phyloP scores from a whole-genome alignment of 2,329 filamentous ascomycete genomes.

The Gaeumannomyces sp. region DNA sequence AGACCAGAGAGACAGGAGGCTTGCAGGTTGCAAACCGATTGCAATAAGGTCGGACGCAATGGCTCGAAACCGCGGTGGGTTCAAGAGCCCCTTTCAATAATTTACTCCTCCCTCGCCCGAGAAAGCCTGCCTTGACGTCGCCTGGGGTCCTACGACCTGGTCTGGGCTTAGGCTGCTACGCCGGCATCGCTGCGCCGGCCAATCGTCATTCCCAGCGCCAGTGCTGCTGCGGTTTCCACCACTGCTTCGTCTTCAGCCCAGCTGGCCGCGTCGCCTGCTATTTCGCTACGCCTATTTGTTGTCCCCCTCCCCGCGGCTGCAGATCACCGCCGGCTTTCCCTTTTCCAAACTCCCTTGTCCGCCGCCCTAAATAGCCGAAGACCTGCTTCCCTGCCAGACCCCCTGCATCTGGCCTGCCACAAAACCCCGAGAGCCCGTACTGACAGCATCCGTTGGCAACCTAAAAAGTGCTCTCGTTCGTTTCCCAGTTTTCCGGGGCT shows the following conservation, averaged over 20 bases:
- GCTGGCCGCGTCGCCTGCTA: neutral
- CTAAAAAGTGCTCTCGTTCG: conserved; percentile 72
- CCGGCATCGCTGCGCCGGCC: neutral
- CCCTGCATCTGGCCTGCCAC: neutral
- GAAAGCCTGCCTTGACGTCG: neutral
- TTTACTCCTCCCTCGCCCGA: neutral
- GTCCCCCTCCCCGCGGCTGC: neutral
- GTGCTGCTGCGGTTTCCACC: no score
- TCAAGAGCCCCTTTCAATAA: conserved; percentile 2
- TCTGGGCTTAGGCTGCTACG: neutral
- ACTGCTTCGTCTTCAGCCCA: conserved; percentile 1
- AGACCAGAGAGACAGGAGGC: neutral
- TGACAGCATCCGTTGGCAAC: neutral
- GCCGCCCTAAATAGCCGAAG: neutral
- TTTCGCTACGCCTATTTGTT: neutral
- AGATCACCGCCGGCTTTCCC: neutral
- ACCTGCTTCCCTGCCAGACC: neutral
- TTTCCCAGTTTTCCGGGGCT: conserved; percentile 66
- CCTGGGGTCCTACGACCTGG: neutral
- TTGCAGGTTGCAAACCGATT: neutral
- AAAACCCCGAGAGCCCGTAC: neutral
- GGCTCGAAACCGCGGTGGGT: conserved; percentile 7
- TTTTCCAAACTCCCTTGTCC: neutral
- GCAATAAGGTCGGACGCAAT: conserved; percentile 1
- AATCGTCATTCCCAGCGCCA: conserved; percentile 1